These are phyloP conservation scores for Dioszegia crocea DNA, from an alignment of 768 basidiomycete species.

Conservation along the genomic window DNA sequence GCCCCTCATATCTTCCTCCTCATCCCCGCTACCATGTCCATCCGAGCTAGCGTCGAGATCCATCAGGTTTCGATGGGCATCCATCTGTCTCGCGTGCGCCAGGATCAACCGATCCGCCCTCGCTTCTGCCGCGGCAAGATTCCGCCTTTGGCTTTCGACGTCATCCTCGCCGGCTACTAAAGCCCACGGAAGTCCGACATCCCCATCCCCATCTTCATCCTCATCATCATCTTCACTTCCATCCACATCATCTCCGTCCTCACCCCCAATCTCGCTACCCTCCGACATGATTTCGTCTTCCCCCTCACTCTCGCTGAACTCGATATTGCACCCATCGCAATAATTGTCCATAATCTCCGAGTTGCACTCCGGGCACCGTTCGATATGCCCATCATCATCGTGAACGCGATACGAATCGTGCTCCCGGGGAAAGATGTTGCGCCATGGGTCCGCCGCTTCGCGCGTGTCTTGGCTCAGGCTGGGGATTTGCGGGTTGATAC, in stretches of 20 bases:
- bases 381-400: constrained; percentile 22
- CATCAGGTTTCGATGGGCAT: background rate
- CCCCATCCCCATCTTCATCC: no score
- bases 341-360: constrained; percentile 22
- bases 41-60: constrained; percentile 24
- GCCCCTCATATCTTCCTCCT: background rate
- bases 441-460: constrained; percentile 28
- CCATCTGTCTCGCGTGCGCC: background rate
- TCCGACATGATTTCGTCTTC: constrained; percentile 2
- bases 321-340: constrained; percentile 22
- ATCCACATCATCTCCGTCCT: constrained; percentile 6
- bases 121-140: background rate
- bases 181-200: no score
- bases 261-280: constrained; percentile 6
- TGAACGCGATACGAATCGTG: constrained; percentile 20
- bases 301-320: constrained; percentile 27
- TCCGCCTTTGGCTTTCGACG: background rate
- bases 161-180: no score
- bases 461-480: constrained; percentile 9
- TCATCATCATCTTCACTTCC: constrained; percentile 1
- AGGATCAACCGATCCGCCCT: background rate
- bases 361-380: constrained; percentile 31
- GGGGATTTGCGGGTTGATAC: constrained; percentile 18
- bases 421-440: constrained; percentile 29
- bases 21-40: constrained; percentile 58